Evolutionary conservation across 2,329 filamentous ascomycete species (phyloP).

Genomic region (Colletotrichum sp.): DNA sequence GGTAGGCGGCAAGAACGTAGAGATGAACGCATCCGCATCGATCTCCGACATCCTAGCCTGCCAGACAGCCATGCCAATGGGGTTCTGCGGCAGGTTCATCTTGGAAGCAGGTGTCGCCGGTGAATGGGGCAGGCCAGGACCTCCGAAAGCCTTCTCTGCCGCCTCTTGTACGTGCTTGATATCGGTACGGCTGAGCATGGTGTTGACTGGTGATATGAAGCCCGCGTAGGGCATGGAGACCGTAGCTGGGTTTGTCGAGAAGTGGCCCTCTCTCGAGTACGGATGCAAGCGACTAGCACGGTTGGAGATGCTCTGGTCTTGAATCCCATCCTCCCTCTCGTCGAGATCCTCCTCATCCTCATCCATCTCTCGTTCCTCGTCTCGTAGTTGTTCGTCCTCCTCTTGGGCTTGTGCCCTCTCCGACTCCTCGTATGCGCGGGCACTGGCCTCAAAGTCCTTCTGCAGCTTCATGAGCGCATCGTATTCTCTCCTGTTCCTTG

Average conservation of each 20-base stretch:
- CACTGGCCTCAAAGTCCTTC: slow-evolving; percentile 57
- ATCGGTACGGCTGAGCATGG: slow-evolving; percentile 70
- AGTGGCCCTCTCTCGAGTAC: slow-evolving; percentile 76
- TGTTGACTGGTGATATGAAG: slow-evolving; percentile 72
- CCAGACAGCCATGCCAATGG: slow-evolving; percentile 67
- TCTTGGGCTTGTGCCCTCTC: slow-evolving; percentile 36
- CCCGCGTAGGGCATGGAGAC: slow-evolving; percentile 74
- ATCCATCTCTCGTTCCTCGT: slow-evolving; percentile 36
- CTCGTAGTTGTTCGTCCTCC: slow-evolving; percentile 38
- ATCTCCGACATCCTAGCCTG: slow-evolving; percentile 75
- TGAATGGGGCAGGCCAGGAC: slow-evolving; percentile 76
- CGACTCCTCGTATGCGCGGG: slow-evolving; percentile 34
- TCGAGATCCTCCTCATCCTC: slow-evolving; percentile 39
- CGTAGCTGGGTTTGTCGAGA: slow-evolving; percentile 74
- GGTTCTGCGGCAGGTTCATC: slow-evolving; percentile 64
- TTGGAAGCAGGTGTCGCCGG: slow-evolving; percentile 69
- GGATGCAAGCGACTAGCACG: slow-evolving; percentile 69
- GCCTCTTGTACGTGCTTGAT: slow-evolving; percentile 76
- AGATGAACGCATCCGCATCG: slow-evolving; percentile 75
- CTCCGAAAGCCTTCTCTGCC: slow-evolving; percentile 79
- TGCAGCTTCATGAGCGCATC: slow-evolving; percentile 59
- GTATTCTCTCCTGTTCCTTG: slow-evolving; percentile 60
- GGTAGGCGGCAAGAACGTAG: slow-evolving; percentile 71
- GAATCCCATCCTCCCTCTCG: slow-evolving; percentile 26
- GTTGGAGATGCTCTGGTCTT: slow-evolving; percentile 1